A percentile compares a stretch with the other conserved stretches of the same genome.
Evolutionary conservation across 768 basidiomycete genomes (phyloP).

Genomic region (Serendipita sp.): DNA sequence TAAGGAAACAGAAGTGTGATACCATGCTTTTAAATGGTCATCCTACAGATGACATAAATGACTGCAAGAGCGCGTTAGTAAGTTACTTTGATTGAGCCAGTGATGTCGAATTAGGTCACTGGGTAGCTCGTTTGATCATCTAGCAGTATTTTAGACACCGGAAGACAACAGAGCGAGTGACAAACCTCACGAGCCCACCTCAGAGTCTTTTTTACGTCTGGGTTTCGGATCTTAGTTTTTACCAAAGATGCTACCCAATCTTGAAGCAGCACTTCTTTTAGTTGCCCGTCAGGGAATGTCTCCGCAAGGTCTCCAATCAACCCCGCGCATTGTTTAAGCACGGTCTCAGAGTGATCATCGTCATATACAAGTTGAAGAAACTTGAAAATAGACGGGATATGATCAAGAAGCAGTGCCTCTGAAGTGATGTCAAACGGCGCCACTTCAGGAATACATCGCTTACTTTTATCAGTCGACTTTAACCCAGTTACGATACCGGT

Average conservation of each 20-base stretch:
- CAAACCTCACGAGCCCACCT: conserved; percentile 86
- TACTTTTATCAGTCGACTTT: conserved; percentile 70
- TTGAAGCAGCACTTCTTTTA: conserved; percentile 61
- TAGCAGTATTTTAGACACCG: not conserved
- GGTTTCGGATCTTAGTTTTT: conserved; percentile 51
- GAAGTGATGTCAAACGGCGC: conserved; percentile 14
- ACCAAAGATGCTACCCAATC: conserved; percentile 68
- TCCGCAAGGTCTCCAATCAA: conserved; percentile 89
- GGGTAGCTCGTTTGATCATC: conserved; percentile 3
- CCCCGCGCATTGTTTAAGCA: conserved; percentile 63
- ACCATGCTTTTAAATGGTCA: not conserved
- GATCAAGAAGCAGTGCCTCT: conserved; percentile 42
- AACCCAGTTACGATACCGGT: conserved; percentile 86
- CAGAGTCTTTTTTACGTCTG: conserved; percentile 74
- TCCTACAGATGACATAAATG: conserved; percentile 1
- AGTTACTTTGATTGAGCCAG: not conserved
- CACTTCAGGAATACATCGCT: not conserved
- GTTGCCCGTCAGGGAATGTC: conserved; percentile 61
- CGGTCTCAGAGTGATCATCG: conserved; percentile 68
- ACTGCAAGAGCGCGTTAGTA: not conserved
- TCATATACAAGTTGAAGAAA: conserved; percentile 62
- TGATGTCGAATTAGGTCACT: not conserved
- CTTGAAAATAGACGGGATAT: conserved; percentile 61
- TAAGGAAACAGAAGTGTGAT: conserved; percentile 1
- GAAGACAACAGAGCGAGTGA: not conserved